Conservation (phyloP, 345 rosid genomes). For the Brassica carinata region DNA sequence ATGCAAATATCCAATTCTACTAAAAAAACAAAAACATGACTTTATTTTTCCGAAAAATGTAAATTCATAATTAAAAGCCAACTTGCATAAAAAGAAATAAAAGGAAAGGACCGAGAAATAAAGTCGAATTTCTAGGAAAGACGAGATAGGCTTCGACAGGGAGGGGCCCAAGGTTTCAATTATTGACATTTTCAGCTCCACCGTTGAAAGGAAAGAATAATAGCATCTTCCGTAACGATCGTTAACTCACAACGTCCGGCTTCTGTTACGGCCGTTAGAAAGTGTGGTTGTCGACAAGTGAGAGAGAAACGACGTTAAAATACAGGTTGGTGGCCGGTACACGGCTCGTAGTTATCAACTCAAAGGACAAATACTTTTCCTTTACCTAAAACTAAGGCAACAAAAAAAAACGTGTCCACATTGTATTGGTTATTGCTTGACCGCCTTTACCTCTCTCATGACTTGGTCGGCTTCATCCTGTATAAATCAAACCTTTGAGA, state of each 20-base stretch:
- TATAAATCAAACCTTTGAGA: neutral
- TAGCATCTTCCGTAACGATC: constrained; percentile 11
- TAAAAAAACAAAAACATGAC: neutral
- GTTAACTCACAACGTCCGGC: constrained; percentile 14
- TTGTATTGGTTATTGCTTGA: neutral
- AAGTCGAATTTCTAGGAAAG: neutral
- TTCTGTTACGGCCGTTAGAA: constrained; percentile 15
- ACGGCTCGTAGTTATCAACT: neutral
- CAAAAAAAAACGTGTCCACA: neutral
- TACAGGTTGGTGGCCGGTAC: neutral
- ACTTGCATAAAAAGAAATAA: neutral
- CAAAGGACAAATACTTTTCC: constrained; percentile 14
- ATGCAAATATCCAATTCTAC: neutral
- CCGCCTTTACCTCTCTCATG: constrained; percentile 11
- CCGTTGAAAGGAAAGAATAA: neutral
- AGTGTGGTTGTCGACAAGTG: constrained; percentile 7
- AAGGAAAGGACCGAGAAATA: neutral
- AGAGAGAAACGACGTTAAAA: constrained; percentile 23
- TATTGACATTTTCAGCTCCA: constrained; percentile 13
- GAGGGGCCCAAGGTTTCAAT: neutral
- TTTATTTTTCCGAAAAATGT: neutral
- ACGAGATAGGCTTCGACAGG: neutral
- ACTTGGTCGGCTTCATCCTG: neutral
- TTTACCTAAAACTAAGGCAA: neutral
- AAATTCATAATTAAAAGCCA: neutral